Base-by-base conservation (phyloP, 2,329 filamentous ascomycete genomes). In the Cryphonectria nitschkei region DNA sequence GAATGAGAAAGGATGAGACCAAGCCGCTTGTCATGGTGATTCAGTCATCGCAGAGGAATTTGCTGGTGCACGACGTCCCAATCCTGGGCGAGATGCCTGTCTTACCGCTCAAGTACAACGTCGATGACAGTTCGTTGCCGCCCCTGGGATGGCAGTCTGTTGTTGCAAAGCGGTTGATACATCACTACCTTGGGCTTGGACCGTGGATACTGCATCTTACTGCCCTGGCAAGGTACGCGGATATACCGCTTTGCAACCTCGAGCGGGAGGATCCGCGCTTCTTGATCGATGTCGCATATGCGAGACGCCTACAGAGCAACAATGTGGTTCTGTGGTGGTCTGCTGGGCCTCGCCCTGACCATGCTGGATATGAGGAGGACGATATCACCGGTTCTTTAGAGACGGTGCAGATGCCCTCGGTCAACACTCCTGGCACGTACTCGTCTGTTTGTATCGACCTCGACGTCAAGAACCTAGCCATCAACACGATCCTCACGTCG, bases 271-370 rank as follows among this genome's bases (percentile, higher is more conserved):
- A 99, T 76, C 95, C 96, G 39, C 90, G 94, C 3, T 98, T 96
- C 82, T 83, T 99, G 68, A 99, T 99, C 75, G 96, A 99, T 78
- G 89, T 99, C 69, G 93, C 95, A 0, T 99, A 98, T 79, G 96
- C 96, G 0, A 87, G 97, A 70, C 89, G 95, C 26, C 84, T 99
- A 67, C 94, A 97, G 77, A 92, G 93, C 74, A 97, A 95, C 78
- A 94, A 95, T 70, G 93, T 99, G 1, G 93, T 99, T 7, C 84
- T 99, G 8, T 99, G 96, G 96, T 99, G 96, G 96, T 98, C 95
- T 26, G 86, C 89, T 13, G 91, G 92, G 8, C 90, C 95, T 0
- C 89, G 92, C 67, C 96, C 97, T 1, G 96, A 99, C 78, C 96
- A 99, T 81, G 96, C 94, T 62, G 96, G 96, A 0, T 94, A 98